Base-by-base conservation (phyloP, 768 basidiomycete species). In the Calocybe gangraenosa region DNA sequence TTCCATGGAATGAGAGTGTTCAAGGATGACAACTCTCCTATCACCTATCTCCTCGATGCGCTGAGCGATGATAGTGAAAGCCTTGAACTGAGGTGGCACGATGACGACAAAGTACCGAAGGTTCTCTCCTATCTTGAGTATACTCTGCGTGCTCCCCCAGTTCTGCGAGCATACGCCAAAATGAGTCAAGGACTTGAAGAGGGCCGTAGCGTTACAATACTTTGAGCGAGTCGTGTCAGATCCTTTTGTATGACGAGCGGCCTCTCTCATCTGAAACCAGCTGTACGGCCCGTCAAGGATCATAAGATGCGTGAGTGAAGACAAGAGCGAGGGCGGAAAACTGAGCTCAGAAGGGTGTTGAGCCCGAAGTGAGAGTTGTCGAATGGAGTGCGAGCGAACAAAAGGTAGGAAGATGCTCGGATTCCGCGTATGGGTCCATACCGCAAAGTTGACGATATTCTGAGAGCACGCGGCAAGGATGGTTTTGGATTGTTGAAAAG, bases 221-320 rank as follows among this genome's bases (percentile, higher is more conserved):
- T 46, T 28, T 11, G 25, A 5, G 6, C 11, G 25, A 32, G 20
- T 37, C 11, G 41, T 37, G 33, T 40, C 44, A 4, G 40, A 31
- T 14, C 30, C 15, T 17, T 44, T 49, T 17, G 43, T 47, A 17
- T 50, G 42, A 10, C 42, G 57, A 7, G 40, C 47, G 11, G 51
- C 54, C 17, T 56, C 44, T 1, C 55, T 41, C 42, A 58, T 49
- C 19, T 54, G 52, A 21, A 52, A 56, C 57, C 57, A 63, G 1
- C 34, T 47, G 17, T 51, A 53, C 1, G 54, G 47, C 14, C 57
- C 52, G 31, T 50, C 51, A 31, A 61, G 50, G 22, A 64, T 53
- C 25, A 54, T 42, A 0, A 65, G 50, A 47, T 62, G 64, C 3
- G 64, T 61, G 4, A 65, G 21, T 2, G 50, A 42, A 14, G 58